Evolutionary conservation across 805 yeast species (phyloP), one percentile per base, ranked within the genome.

Genomic region (Pichia nanzhaoensis): DNA sequence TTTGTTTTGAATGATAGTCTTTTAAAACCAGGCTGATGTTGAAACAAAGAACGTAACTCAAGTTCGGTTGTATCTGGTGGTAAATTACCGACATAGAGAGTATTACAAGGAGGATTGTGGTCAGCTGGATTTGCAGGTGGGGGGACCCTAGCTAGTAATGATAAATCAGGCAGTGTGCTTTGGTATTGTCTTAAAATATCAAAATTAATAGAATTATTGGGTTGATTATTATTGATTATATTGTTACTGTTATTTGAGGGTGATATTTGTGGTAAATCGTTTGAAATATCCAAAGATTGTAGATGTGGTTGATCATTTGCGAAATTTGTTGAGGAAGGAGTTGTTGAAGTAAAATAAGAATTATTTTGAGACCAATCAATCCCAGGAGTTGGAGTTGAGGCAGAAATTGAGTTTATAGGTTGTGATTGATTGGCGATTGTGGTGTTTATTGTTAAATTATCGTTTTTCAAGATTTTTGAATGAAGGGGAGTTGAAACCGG

Each of bases 71-170:
- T 95, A 69, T 93, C 96, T 16, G 96, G 96, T 3, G 99, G 98
- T 57, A 93, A 73, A 63, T 93, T 93, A 17, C 99, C 99, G 39
- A 93, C 99, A 58, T 93, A 93, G 46, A 93, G 70, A 0, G 99
- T 93, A 63, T 93, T 93, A 68, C 99, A 93, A 7, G 99, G 99
- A 3, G 99, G 98, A 60, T 93, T 93, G 66, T 93, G 99, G 65
- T 93, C 99, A 2, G 99, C 98, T 6, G 99, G 99, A 58, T 91
- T 91, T 1, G 96, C 96, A 6, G 95, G 95, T 4, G 91, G 89
- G 13, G 93, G 95, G 27, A 85, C 89, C 52, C 88, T 68, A 0
- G 91, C 89, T 39, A 85, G 65, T 38, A 84, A 67, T 0, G 89
- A 81, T 51, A 84, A 69, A 59, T 84, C 93, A 0, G 81, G 81